Evolutionary conservation across 495 filamentous ascomycete genomes (phyloP).

Genomic region (Talaromyces thailandensis): DNA sequence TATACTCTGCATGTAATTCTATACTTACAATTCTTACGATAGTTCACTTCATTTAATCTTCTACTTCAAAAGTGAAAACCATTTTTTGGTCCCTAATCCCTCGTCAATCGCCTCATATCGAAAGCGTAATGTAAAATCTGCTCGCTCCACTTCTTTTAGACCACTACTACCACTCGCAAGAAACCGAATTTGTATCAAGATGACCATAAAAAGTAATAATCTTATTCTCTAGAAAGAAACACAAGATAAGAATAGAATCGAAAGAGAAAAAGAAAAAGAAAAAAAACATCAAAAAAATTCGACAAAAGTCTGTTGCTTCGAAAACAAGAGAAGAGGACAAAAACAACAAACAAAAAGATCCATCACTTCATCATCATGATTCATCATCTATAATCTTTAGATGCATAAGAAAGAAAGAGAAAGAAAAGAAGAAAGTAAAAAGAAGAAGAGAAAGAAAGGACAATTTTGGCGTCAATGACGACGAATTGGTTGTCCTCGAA

Average conservation of each 20-base stretch:
- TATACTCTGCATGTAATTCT: background rate
- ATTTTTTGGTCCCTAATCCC: no score
- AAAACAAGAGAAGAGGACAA: background rate
- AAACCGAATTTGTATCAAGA: no score
- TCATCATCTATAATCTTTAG: conserved; percentile 3
- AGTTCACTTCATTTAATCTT: no score
- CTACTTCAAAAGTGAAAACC: background rate
- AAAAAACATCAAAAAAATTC: background rate
- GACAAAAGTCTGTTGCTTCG: background rate
- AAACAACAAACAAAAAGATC: conserved; percentile 2
- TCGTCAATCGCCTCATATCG: no score
- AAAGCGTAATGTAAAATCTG: no score
- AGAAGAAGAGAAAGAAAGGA: conserved; percentile 3
- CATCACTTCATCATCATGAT: conserved; percentile 3
- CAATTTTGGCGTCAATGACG: background rate
- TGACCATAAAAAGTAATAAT: background rate
- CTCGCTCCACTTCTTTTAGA: no score
- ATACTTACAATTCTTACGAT: background rate
- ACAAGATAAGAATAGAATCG: conserved; percentile 5
- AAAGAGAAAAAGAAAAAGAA: conserved; percentile 3
- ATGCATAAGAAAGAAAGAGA: background rate
- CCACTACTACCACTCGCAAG: no score
- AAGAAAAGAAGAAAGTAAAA: conserved; percentile 1
- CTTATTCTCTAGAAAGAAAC: background rate
- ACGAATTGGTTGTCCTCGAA: background rate